Evolutionary conservation across 192 early-diverging fungal species (phyloP), one percentile per base, ranked within the genome.

Genomic region (Backusella mclennaniae): DNA sequence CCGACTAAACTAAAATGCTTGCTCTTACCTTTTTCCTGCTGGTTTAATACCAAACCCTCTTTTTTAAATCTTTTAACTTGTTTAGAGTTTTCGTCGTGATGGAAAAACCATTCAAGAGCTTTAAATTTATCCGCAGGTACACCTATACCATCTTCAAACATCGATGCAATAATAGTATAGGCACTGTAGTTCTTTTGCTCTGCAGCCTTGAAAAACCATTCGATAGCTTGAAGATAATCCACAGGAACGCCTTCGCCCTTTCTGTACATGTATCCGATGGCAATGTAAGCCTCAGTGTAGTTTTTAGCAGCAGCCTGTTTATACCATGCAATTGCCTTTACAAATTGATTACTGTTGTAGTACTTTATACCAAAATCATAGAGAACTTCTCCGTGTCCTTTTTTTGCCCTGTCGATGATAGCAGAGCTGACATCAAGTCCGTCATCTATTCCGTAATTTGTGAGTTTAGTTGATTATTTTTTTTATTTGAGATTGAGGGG

Each of bases 51-150:
- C 56, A 63, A 29, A 4, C n/a, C n/a, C n/a, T 63, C 56, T 12
- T 63, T 63, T 29, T 63, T 63, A 63, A 63, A 63, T n/a, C 56
- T 26, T 63, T 63, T 63, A 23, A 63, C 56, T 26, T 63, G 56
- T 26, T 63, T 63, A 12, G 56, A 63, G 9, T 63, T 63, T 29
- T 63, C 56, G 26, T 63, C 56, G 26, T 63, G 56, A 11, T 63
- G 19, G 56, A 26, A 63, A 63, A 12, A 29, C 56, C 56, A 63
- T 12, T 63, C 56, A 63, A 63, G 56, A 1, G 56, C 56, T 63
- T 63, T 63, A 14, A 63, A 63, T 63, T 63, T 63, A 26, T 63
- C 56, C 4, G 56, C 56, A 8, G 56, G 56, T 63, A 63, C 56
- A 14, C 56, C 56, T 9, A 63, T 63, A 29, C 56, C 56, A 29